Conservation (phyloP, 2,329 filamentous ascomycete genomes). For the Hypoxylon sp. region DNA sequence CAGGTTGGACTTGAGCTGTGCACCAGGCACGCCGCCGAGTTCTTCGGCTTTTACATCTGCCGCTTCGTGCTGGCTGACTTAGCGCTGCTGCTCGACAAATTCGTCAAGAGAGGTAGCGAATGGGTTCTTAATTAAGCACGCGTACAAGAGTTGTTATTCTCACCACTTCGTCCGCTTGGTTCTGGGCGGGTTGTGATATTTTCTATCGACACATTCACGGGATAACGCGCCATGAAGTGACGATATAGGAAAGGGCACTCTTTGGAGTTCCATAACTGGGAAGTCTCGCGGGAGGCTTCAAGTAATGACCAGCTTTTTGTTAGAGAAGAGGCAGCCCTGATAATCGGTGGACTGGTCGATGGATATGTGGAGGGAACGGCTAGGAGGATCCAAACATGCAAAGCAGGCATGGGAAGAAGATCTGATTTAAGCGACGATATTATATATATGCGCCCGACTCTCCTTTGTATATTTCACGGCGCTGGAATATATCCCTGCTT, state of each 20-base stretch:
- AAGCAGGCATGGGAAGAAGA: constrained; percentile 1
- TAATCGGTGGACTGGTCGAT: background rate
- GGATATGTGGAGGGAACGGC: constrained; percentile 2
- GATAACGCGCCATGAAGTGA: constrained; percentile 17
- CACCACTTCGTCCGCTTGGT: background rate
- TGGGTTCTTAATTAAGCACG: constrained; percentile 74
- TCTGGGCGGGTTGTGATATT: constrained; percentile 4
- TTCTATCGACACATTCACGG: constrained; percentile 17
- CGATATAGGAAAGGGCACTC: constrained; percentile 5
- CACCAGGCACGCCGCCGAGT: constrained; percentile 93
- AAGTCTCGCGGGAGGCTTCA: background rate
- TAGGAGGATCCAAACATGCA: background rate
- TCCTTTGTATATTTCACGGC: constrained; percentile 35
- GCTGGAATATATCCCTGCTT: constrained; percentile 35
- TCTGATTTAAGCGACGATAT: constrained; percentile 13
- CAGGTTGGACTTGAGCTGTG: constrained; percentile 96
- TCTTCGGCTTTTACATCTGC: constrained; percentile 97
- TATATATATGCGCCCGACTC: constrained; percentile 21
- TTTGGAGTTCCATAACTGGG: background rate
- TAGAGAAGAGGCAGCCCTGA: background rate
- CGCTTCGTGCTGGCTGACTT: constrained; percentile 93
- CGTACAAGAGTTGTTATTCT: background rate
- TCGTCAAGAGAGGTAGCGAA: constrained; percentile 95
- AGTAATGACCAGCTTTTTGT: background rate
- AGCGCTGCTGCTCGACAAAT: constrained; percentile 90